Evolutionary conservation across 2,329 filamentous ascomycete genomes (phyloP).

Genomic region (Exophiala oligosperma): DNA sequence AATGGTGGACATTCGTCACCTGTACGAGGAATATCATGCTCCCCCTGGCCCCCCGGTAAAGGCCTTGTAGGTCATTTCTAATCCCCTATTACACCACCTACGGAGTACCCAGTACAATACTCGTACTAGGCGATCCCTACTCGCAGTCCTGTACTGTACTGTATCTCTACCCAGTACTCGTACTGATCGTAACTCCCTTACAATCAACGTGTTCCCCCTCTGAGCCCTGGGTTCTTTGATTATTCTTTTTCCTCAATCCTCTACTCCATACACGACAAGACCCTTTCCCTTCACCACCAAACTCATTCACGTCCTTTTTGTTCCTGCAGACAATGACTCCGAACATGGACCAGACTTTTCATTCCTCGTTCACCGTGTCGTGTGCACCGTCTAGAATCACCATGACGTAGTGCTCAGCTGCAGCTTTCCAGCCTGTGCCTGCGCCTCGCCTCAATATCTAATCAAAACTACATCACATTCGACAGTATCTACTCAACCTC

Average conservation of each 20-base stretch:
- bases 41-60: too few relatives aligned
- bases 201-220: too few relatives aligned
- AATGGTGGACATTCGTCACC: neutral
- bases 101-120: too few relatives aligned
- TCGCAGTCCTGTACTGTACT: too few relatives aligned
- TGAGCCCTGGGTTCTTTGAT: too few relatives aligned
- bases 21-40: too few relatives aligned
- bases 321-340: conserved; percentile 13
- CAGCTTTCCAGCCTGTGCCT: neutral
- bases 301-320: conserved; percentile 5
- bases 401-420: conserved; percentile 19
- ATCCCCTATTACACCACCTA: too few relatives aligned
- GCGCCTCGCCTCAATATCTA: conserved; percentile 4
- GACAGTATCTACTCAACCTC: neutral
- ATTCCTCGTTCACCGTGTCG: conserved; percentile 14
- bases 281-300: neutral
- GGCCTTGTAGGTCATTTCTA: too few relatives aligned
- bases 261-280: neutral
- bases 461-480: neutral
- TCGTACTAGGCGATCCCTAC: too few relatives aligned
- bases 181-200: too few relatives aligned
- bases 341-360: neutral
- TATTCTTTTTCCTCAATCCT: neutral
- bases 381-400: conserved; percentile 21
- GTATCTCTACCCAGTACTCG: too few relatives aligned